Percentiles rank a stretch among this genome's conserved stretches.
phyloP scores from a whole-genome alignment of 2,329 filamentous ascomycete species.

The Dothistroma septosporum region DNA sequence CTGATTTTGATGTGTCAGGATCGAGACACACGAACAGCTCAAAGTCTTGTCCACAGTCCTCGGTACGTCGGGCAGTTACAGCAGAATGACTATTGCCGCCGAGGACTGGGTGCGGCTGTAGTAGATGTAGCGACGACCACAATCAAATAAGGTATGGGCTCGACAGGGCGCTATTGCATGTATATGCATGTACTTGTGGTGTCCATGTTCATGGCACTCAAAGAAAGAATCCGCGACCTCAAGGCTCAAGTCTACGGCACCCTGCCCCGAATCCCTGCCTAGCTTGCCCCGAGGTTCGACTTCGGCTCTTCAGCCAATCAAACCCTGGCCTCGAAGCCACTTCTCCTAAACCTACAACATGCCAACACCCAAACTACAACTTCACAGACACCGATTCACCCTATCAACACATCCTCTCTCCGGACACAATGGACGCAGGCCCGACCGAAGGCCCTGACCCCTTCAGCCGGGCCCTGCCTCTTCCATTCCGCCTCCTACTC shows the following conservation, averaged over 20 bases:
- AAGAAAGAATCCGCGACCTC: background rate
- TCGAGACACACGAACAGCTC: no score
- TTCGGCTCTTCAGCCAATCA: background rate
- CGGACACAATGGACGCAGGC: conserved; percentile 9
- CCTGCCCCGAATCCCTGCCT: background rate
- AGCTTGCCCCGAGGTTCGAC: background rate
- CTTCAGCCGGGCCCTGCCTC: conserved; percentile 80
- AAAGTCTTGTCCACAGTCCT: no score
- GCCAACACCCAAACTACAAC: background rate
- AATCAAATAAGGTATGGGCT: background rate
- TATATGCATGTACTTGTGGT: background rate
- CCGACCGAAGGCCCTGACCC: conserved; percentile 59
- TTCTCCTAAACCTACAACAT: background rate
- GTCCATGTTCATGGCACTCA: background rate
- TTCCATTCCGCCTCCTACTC: conserved; percentile 84
- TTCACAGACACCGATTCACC: background rate
- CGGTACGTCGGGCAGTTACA: no score
- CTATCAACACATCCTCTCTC: background rate
- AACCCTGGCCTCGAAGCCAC: background rate
- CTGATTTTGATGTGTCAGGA: no score
- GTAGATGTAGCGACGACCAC: background rate
- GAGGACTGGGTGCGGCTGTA: no score
- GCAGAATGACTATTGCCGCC: no score
- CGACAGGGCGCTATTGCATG: background rate
- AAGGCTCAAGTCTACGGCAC: background rate